Evolutionary conservation across 306 rosid genomes (phyloP).

Genomic region (Medicago ruthenica): DNA sequence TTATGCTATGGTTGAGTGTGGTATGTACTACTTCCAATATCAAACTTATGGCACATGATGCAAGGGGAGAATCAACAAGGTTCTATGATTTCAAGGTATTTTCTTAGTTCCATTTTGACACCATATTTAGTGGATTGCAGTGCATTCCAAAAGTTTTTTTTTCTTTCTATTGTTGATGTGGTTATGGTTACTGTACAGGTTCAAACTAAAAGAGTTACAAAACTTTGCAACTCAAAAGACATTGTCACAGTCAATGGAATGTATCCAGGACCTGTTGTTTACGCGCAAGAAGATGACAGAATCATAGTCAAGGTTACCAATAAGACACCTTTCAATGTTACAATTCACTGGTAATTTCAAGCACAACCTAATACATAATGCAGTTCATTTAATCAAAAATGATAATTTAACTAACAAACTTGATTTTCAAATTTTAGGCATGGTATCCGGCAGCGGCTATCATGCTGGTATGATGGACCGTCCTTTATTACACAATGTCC

Average conservation of each 20-base stretch:
- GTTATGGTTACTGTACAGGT: slow-evolving; percentile 53
- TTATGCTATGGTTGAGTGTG: slow-evolving; percentile 47
- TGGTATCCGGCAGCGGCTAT: slow-evolving; percentile 67
- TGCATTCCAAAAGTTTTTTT: no score
- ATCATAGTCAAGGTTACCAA: slow-evolving; percentile 72
- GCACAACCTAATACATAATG: not conserved
- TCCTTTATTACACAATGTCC: slow-evolving; percentile 86
- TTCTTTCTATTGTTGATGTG: not conserved
- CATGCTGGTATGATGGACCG: slow-evolving; percentile 89
- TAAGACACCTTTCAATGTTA: slow-evolving; percentile 69
- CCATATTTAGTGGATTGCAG: no score
- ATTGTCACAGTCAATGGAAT: slow-evolving; percentile 67
- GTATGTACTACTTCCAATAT: slow-evolving; percentile 45
- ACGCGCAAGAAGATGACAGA: slow-evolving; percentile 77
- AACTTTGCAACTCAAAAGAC: slow-evolving; percentile 70
- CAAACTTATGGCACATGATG: slow-evolving; percentile 51
- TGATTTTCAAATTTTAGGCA: slow-evolving; percentile 58
- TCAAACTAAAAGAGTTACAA: slow-evolving; percentile 61
- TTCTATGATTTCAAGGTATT: slow-evolving; percentile 77
- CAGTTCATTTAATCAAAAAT: not conserved
- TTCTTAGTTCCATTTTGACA: not conserved
- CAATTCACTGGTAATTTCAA: slow-evolving; percentile 77
- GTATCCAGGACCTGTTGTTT: slow-evolving; percentile 76
- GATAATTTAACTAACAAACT: slow-evolving; percentile 18
- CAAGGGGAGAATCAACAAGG: slow-evolving; percentile 53